These are phyloP conservation scores for Stemphylium vesicarium DNA, from an alignment of 2,329 filamentous ascomycete species.

Conservation along the genomic window DNA sequence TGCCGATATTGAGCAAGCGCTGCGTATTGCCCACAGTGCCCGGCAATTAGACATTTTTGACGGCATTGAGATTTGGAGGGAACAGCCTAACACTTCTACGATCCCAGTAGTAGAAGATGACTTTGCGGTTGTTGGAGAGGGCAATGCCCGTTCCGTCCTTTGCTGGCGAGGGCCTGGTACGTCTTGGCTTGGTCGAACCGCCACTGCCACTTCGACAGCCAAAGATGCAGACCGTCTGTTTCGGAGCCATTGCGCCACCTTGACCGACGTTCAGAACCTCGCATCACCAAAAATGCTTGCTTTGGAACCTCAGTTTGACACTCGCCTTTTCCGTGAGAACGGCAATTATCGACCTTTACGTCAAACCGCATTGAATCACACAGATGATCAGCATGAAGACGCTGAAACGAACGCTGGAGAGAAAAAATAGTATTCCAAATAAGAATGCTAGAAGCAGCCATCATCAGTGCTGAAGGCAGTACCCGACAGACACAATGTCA, in stretches of 20 bases:
- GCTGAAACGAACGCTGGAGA: not conserved
- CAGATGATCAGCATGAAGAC: not conserved
- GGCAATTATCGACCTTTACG: not conserved
- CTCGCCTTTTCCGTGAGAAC: not conserved
- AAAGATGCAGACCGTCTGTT: slow-evolving; percentile 6
- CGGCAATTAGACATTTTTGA: slow-evolving; percentile 37
- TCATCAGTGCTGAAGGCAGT: no score
- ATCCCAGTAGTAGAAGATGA: slow-evolving; percentile 4
- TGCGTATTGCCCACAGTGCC: slow-evolving; percentile 63
- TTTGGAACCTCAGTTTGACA: slow-evolving; percentile 4
- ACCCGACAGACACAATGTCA: no score
- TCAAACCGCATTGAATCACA: no score
- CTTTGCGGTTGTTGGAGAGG: slow-evolving; percentile 46
- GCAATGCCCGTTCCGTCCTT: slow-evolving; percentile 54
- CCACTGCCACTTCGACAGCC: not conserved
- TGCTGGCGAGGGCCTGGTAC: slow-evolving; percentile 47
- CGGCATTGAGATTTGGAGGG: slow-evolving; percentile 73
- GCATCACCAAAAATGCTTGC: not conserved
- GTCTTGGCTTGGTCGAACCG: slow-evolving; percentile 31
- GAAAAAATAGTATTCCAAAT: no score
- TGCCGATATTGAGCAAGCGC: slow-evolving; percentile 71
- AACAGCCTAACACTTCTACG: slow-evolving; percentile 52
- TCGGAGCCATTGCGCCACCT: not conserved
- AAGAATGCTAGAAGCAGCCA: no score
- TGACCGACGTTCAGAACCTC: not conserved